Evolutionary conservation across 2,329 filamentous ascomycete genomes (phyloP), one percentile per base, ranked within the genome.

Genomic region (Fusarium stilboides): DNA sequence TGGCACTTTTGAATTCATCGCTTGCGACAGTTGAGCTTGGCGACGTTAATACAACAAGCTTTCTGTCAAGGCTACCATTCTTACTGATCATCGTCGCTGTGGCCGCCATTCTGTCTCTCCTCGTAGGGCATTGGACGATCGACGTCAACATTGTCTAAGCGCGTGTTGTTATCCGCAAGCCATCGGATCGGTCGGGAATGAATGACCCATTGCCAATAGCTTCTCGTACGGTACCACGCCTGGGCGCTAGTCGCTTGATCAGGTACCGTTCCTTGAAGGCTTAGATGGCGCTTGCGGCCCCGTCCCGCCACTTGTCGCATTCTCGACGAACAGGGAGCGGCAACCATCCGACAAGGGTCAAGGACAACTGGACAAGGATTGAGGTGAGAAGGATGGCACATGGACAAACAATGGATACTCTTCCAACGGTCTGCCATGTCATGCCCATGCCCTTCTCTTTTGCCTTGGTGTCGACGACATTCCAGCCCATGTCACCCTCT

Each of bases 261-360:
- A 71, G 62, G 68, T 73, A 72, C 70, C 72, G 66, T 70, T 71
- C 68, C 65, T 71, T 61, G 47, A 69, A 71, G 70, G 72, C 72
- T 72, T 73, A 69, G 72, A 72, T 72, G 72, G 70, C 72, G 68
- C 67, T 70, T 74, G 71, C 61, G 71, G 71, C 71, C 61, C 67
- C 68, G 71, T 74, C 71, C 71, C 71, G 71, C 69, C 71, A 73
- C 71, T 74, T 72, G 60, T 62, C 50, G 47, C 53, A 46, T 50
- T 42, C 52, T 44, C 26, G 36, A 57, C 62, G 57, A 67, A 61
- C 60, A 63, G 69, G 69, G 64, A 65, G 62, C 60, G 59, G 71
- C 71, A 71, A 71, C 53, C 67, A 62, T 52, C 57, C 49, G 59
- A 53, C 67, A 67, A 58, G 67, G 64, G 52, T 68, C 31, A 42